A percentile compares a stretch with the other conserved stretches of the same genome.
phyloP scores from a whole-genome alignment of 345 rosid species.

The Triadica sebifera region DNA sequence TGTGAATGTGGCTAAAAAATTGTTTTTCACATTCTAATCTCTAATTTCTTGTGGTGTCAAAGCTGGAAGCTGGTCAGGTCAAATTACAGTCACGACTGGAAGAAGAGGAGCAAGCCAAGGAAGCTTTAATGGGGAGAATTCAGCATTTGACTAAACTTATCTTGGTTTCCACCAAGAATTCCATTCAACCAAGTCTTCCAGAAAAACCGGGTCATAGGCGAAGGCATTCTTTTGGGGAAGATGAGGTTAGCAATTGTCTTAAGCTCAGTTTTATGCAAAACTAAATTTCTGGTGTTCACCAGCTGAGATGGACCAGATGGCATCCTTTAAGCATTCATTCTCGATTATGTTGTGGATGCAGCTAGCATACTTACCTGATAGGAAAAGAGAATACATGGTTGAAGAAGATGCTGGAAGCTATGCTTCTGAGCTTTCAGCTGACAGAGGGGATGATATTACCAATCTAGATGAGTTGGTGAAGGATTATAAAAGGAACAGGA shows the following conservation, averaged over 20 bases:
- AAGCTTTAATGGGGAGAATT: conserved; percentile 72
- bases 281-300: conserved; percentile 1
- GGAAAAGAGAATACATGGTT: conserved; percentile 54
- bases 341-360: conserved; percentile 33
- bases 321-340: conserved; percentile 10
- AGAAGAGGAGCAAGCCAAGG: conserved; percentile 72
- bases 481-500: conserved; percentile 60
- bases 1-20: not conserved
- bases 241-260: conserved; percentile 46
- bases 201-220: conserved; percentile 51
- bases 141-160: conserved; percentile 66
- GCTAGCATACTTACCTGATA: conserved; percentile 79
- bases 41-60: conserved; percentile 23
- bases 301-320: not conserved
- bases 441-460: conserved; percentile 50
- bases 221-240: conserved; percentile 80
- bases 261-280: conserved; percentile 8
- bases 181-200: conserved; percentile 49
- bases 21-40: conserved; percentile 6
- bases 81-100: conserved; percentile 67
- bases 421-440: conserved; percentile 54
- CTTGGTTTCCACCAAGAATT: conserved; percentile 66
- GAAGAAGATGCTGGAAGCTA: conserved; percentile 66
- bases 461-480: conserved; percentile 66
- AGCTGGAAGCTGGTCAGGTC: conserved; percentile 79